These are phyloP conservation scores for Solanum arcanum DNA, from an alignment of 257 asterid genomes.

Conservation along the genomic window DNA sequence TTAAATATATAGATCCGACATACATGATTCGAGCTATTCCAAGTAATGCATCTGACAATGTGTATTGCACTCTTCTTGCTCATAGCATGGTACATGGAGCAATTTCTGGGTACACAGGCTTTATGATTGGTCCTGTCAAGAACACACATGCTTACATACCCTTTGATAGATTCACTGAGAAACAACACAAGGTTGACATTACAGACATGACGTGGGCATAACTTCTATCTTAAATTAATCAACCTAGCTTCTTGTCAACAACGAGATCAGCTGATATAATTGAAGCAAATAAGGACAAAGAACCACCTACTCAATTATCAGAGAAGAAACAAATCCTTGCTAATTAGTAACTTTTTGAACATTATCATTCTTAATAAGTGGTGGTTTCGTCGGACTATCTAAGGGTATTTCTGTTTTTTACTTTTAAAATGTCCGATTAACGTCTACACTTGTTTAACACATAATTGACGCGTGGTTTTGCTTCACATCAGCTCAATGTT, in stretches of 20 bases:
- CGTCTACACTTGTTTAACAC: too few species aligned
- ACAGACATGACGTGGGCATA: constrained; percentile 71
- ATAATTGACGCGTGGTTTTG: too few species aligned
- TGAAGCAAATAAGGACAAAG: constrained; percentile 14
- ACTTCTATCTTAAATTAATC: constrained; percentile 31
- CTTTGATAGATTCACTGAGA: constrained; percentile 43
- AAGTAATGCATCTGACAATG: constrained; percentile 66
- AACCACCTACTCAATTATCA: constrained; percentile 9
- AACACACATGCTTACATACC: constrained; percentile 55
- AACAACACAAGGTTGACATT: constrained; percentile 44
- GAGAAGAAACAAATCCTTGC: constrained; percentile 5
- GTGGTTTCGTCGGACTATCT: too few species aligned
- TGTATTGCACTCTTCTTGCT: constrained; percentile 63
- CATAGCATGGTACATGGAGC: constrained; percentile 77
- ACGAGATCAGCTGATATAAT: background rate
- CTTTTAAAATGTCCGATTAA: too few species aligned
- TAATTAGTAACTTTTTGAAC: background rate
- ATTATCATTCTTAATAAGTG: too few species aligned
- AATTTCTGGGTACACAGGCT: constrained; percentile 62
- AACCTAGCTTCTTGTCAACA: too few species aligned
- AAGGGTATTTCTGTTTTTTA: too few species aligned
- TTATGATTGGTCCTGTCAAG: constrained; percentile 45
- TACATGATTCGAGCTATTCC: constrained; percentile 6
- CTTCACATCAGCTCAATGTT: background rate
- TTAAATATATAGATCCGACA: background rate